Conservation (phyloP, 2,329 filamentous ascomycete species). For the Orbilia quercus region DNA sequence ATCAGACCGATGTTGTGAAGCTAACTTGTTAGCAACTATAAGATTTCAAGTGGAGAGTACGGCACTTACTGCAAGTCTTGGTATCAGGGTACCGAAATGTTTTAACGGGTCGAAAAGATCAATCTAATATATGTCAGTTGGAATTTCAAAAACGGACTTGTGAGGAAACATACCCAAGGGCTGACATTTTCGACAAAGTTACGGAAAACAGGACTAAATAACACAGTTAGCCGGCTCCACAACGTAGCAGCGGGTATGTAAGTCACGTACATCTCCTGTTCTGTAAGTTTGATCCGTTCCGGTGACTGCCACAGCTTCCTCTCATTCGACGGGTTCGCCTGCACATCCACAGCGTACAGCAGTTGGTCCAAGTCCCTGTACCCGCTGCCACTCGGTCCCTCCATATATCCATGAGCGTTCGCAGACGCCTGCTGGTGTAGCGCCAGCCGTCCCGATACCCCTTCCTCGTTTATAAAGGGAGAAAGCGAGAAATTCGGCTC, state of each 20-base stretch:
- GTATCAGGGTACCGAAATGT: conserved; percentile 62
- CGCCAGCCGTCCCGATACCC: conserved; percentile 36
- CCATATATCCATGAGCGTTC: conserved; percentile 31
- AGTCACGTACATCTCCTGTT: conserved; percentile 57
- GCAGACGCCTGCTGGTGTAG: conserved; percentile 47
- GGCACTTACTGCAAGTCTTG: conserved; percentile 61
- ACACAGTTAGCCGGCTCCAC: too few species aligned
- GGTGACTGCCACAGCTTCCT: conserved; percentile 57
- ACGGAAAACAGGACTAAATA: conserved; percentile 56
- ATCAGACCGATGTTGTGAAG: conserved; percentile 70
- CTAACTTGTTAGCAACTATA: conserved; percentile 60
- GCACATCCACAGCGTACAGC: conserved; percentile 48
- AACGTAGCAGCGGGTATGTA: not conserved
- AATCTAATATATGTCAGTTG: conserved; percentile 54
- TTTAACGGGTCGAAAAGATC: conserved; percentile 62
- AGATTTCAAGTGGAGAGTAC: conserved; percentile 64
- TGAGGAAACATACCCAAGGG: conserved; percentile 56
- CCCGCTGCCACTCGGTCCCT: conserved; percentile 38
- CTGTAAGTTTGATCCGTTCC: conserved; percentile 55
- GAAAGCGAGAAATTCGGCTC: conserved; percentile 49
- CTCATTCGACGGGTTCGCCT: conserved; percentile 46
- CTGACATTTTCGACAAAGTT: conserved; percentile 59
- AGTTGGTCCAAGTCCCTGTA: conserved; percentile 50
- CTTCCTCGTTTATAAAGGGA: conserved; percentile 41
- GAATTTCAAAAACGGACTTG: not conserved